These are phyloP conservation scores for Candida railenensis DNA, from an alignment of 805 yeast genomes.

Conservation along the genomic window DNA sequence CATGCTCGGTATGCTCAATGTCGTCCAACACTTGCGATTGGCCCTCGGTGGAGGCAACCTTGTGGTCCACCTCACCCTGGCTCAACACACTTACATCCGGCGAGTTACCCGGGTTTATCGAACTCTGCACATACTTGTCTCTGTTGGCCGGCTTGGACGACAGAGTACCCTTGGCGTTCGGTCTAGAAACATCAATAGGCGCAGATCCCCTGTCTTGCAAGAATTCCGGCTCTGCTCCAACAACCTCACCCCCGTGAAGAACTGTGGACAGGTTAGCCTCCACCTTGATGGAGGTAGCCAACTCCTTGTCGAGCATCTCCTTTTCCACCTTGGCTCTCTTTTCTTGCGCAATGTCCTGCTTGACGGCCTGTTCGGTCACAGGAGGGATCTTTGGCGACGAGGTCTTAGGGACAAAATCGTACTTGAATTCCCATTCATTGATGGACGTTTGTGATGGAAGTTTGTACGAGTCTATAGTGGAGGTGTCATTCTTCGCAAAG, in stretches of 20 bases:
- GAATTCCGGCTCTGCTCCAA: slow-evolving; percentile 35
- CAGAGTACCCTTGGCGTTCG: slow-evolving; percentile 9
- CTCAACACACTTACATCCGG: slow-evolving; percentile 36
- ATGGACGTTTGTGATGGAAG: slow-evolving; percentile 48
- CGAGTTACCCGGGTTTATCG: slow-evolving; percentile 40
- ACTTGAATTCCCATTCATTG: slow-evolving; percentile 50
- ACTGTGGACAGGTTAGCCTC: slow-evolving; percentile 43
- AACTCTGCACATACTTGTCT: slow-evolving; percentile 40
- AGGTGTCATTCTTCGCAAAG: slow-evolving; percentile 53
- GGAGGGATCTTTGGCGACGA: slow-evolving; percentile 44
- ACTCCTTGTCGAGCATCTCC: slow-evolving; percentile 35
- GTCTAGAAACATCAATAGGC: slow-evolving; percentile 31
- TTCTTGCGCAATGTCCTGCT: slow-evolving; percentile 47
- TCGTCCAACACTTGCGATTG: slow-evolving; percentile 36
- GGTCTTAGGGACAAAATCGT: slow-evolving; percentile 43
- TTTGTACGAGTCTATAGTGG: slow-evolving; percentile 57
- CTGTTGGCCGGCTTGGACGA: slow-evolving; percentile 32
- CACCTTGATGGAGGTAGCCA: slow-evolving; percentile 36
- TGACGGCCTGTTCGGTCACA: slow-evolving; percentile 46
- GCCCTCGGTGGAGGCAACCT: slow-evolving; percentile 25
- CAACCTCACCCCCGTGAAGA: slow-evolving; percentile 43
- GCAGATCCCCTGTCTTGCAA: slow-evolving; percentile 36
- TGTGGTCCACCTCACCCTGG: slow-evolving; percentile 35
- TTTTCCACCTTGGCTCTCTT: slow-evolving; percentile 36
- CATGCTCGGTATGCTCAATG: slow-evolving; percentile 33